Evolutionary conservation across 306 rosid genomes (phyloP).

Genomic region (Adenanthera pavonina): DNA sequence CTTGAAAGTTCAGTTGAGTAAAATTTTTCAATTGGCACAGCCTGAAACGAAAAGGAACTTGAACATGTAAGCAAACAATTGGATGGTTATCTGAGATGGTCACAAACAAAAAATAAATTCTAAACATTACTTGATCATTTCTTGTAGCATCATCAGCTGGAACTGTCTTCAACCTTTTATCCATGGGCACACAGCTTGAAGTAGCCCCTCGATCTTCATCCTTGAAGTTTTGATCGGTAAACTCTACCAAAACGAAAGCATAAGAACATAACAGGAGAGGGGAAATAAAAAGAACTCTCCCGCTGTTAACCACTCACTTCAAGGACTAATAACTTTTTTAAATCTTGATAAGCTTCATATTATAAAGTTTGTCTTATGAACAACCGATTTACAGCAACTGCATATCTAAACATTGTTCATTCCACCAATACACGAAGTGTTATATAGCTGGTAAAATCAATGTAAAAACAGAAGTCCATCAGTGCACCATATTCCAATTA

Average conservation of each 20-base stretch:
- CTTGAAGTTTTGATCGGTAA: slow-evolving; percentile 82
- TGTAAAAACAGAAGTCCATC: slow-evolving; percentile 15
- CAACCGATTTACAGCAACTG: slow-evolving; percentile 25
- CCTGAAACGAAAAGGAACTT: slow-evolving; percentile 45
- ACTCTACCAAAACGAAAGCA: slow-evolving; percentile 50
- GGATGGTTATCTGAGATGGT: slow-evolving; percentile 17
- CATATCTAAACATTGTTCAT: slow-evolving; percentile 17
- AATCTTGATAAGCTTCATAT: slow-evolving; percentile 8
- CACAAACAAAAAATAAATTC: slow-evolving; percentile 16
- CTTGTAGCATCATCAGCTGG: slow-evolving; percentile 43
- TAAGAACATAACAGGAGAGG: slow-evolving; percentile 28
- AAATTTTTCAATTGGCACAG: slow-evolving; percentile 51
- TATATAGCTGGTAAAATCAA: slow-evolving; percentile 27
- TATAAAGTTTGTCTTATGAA: background rate
- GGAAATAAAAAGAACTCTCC: background rate
- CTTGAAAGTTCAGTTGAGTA: slow-evolving; percentile 41
- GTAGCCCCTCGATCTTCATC: slow-evolving; percentile 52
- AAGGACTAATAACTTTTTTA: slow-evolving; percentile 15
- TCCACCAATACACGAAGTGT: slow-evolving; percentile 15
- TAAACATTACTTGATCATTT: slow-evolving; percentile 56
- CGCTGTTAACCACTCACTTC: slow-evolving; percentile 15
- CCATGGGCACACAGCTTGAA: slow-evolving; percentile 48
- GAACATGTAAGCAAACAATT: slow-evolving; percentile 32
- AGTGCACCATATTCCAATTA: slow-evolving; percentile 24
- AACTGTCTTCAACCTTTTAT: slow-evolving; percentile 63